phyloP scores from a whole-genome alignment of 768 basidiomycete species.

The Amanita polypyramis region DNA sequence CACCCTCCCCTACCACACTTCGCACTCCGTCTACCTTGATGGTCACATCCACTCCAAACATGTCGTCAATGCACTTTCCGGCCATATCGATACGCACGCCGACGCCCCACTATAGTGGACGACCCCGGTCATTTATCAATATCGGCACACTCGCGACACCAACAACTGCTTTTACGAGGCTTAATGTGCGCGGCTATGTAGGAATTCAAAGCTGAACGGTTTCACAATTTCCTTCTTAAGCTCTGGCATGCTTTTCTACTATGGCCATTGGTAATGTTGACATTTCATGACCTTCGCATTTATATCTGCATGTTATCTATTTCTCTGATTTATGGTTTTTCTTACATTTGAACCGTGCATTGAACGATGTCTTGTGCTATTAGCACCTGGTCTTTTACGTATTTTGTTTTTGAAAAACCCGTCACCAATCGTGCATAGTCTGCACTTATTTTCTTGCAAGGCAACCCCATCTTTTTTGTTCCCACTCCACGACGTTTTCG shows the following conservation, averaged over 20 bases:
- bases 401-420: constrained; percentile 5
- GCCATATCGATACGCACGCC: constrained; percentile 51
- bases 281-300: background rate
- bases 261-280: constrained; percentile 2
- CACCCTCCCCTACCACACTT: constrained; percentile 55
- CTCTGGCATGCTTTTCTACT: background rate
- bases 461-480: background rate
- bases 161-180: constrained; percentile 74
- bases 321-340: constrained; percentile 1
- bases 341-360: constrained; percentile 3
- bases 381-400: background rate
- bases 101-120: constrained; percentile 53
- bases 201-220: constrained; percentile 30
- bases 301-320: constrained; percentile 9
- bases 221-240: constrained; percentile 1
- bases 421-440: background rate
- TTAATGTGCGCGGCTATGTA: constrained; percentile 77
- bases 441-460: too few relatives aligned
- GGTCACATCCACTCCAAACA: constrained; percentile 50
- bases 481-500: background rate
- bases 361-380: background rate
- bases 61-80: constrained; percentile 44
- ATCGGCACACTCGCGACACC: constrained; percentile 58
- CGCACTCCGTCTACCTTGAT: constrained; percentile 78
- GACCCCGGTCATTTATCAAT: constrained; percentile 67